These are phyloP conservation scores for Phaeoacremonium minimum DNA, from an alignment of 2,329 filamentous ascomycete genomes.

Conservation along the genomic window DNA sequence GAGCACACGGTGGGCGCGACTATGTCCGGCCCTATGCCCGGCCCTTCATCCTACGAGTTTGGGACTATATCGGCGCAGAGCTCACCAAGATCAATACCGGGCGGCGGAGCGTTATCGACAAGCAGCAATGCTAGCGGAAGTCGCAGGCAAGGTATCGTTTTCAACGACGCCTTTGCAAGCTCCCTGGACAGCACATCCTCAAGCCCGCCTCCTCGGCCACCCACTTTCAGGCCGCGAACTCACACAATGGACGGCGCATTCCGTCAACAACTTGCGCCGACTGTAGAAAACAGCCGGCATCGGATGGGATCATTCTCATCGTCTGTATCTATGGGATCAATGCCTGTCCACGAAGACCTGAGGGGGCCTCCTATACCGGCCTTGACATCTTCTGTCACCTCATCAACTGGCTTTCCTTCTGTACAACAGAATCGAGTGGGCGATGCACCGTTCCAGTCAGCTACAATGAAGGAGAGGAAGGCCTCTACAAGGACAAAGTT, in stretches of 20 bases:
- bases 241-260: slow-evolving; percentile 54
- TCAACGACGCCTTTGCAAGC: slow-evolving; percentile 50
- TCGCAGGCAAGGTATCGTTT: slow-evolving; percentile 53
- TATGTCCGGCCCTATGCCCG: slow-evolving; percentile 12
- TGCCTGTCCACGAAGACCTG: slow-evolving; percentile 45
- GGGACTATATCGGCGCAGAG: slow-evolving; percentile 35
- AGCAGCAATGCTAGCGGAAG: slow-evolving; percentile 13
- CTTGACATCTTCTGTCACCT: slow-evolving; percentile 31
- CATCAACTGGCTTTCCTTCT: slow-evolving; percentile 37
- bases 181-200: slow-evolving; percentile 43
- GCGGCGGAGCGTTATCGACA: slow-evolving; percentile 29
- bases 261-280: slow-evolving; percentile 36
- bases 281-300: slow-evolving; percentile 46
- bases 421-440: slow-evolving; percentile 25
- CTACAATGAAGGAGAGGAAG: slow-evolving; percentile 41
- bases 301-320: slow-evolving; percentile 70
- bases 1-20: slow-evolving; percentile 1
- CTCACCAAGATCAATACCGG: slow-evolving; percentile 43
- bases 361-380: slow-evolving; percentile 28
- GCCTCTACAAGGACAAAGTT: slow-evolving; percentile 41
- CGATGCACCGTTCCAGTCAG: slow-evolving; percentile 26
- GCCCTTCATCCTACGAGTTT: slow-evolving; percentile 26
- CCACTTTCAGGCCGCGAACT: slow-evolving; percentile 46
- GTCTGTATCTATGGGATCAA: slow-evolving; percentile 49
- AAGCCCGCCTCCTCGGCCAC: slow-evolving; percentile 32